Evolutionary conservation across 2,329 filamentous ascomycete species (phyloP), one percentile per base, ranked within the genome.

Genomic region (Xylaria arbuscula): DNA sequence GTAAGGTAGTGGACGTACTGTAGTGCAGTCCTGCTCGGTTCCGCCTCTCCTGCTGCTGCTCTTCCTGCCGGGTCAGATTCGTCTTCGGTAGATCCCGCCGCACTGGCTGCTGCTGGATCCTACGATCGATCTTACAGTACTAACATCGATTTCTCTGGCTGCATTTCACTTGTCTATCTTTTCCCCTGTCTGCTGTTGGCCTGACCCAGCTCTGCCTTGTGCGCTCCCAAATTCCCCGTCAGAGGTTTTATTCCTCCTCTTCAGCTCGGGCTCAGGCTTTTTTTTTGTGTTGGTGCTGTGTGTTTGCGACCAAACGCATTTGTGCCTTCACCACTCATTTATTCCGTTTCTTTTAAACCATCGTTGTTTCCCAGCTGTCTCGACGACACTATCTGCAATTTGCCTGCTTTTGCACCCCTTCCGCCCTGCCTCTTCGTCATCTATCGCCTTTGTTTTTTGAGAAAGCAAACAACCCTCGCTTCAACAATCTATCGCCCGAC

Each of bases 301-400:
- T 64, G 62, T 50, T 66, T 56, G 40, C 70, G 64, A 62, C 66
- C 62, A 56, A 34, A 57, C 55, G 50, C 47, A 47, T 63, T 50
- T 42, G 22, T 28, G 48, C 53, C 19, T 63, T 42, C 17, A 42
- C 60, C 67, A 42, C 62, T 65, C 71, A 50, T 64, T 64, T 57
- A 60, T 68, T 63, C 62, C 58, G 73, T 69, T 70, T 69, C 72
- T 74, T 71, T 64, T 72, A 34, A 65, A 73, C 72, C 62, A 55
- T 75, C 70, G 67, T 72, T 73, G 62, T 69, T 42, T 66, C 66
- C 45, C 55, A 72, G 67, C 68, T 72, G 73, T 75, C 74, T 74
- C 72, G 73, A 76, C 64, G 73, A 74, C 73, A 72, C 36, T 57
- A 50, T 19, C 15, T 6, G 62, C 63, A 64, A 68, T 40, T 51